Evolutionary conservation across 2,329 filamentous ascomycete genomes (phyloP).

Genomic region (Diplocarpon rosae): DNA sequence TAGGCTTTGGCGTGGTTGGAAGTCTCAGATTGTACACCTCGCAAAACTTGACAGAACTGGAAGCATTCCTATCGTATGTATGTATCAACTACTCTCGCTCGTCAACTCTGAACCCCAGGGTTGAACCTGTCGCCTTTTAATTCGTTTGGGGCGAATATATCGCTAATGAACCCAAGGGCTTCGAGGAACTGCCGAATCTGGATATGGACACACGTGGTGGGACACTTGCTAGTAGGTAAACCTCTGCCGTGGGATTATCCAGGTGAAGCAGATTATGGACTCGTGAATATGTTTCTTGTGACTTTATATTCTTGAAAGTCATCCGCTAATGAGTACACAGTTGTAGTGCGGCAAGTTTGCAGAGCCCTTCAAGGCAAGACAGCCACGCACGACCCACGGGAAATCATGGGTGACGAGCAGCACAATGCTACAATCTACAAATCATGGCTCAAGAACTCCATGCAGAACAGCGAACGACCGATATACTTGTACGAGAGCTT

Average conservation of each 20-base stretch:
- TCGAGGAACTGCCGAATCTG: slow-evolving; percentile 63
- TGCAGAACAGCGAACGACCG: slow-evolving; percentile 47
- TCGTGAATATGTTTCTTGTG: no score
- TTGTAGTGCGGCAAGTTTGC: slow-evolving; percentile 53
- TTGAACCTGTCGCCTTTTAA: no score
- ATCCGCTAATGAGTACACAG: not conserved
- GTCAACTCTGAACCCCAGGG: no score
- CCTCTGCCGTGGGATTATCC: no score
- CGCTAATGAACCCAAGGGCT: no score
- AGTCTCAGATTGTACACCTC: slow-evolving; percentile 59
- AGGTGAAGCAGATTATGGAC: no score
- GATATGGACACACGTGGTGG: slow-evolving; percentile 60
- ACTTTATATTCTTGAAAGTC: no score
- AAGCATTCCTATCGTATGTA: slow-evolving; percentile 57
- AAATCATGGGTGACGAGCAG: slow-evolving; percentile 56
- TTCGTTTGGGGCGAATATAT: no score
- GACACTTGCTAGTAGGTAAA: slow-evolving; percentile 41
- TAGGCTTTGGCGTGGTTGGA: slow-evolving; percentile 58
- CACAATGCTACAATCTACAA: slow-evolving; percentile 50
- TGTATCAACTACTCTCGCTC: slow-evolving; percentile 28
- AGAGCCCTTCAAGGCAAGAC: slow-evolving; percentile 70
- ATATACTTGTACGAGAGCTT: slow-evolving; percentile 58
- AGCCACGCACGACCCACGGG: slow-evolving; percentile 30
- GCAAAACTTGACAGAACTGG: slow-evolving; percentile 57
- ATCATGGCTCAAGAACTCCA: slow-evolving; percentile 43